A percentile compares a stretch with the other conserved stretches of the same genome.
These are phyloP conservation scores for Amphichorda felina DNA, from an alignment of 2,329 filamentous ascomycete genomes.

Conservation along the genomic window DNA sequence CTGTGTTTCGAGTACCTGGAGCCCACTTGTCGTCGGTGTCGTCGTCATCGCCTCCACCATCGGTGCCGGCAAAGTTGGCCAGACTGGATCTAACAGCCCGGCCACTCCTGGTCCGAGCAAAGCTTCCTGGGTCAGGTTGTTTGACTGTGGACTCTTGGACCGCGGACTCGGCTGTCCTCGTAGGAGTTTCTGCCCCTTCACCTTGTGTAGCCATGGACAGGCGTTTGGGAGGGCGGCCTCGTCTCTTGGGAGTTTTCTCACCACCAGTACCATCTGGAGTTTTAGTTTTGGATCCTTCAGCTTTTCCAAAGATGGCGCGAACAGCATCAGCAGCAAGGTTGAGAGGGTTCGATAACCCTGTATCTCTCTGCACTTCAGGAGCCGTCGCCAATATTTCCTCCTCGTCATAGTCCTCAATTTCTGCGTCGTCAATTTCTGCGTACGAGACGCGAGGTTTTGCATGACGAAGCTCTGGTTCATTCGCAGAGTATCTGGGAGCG, in stretches of 20 bases:
- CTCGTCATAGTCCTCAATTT: conserved; percentile 11
- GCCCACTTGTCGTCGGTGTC: conserved; percentile 4
- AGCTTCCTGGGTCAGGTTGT: not conserved
- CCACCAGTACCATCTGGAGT: not conserved
- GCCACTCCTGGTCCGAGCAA: conserved; percentile 12
- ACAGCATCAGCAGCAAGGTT: conserved; percentile 25
- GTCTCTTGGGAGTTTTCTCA: conserved; percentile 1
- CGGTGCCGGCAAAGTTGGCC: conserved; percentile 4
- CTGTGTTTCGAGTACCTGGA: not conserved
- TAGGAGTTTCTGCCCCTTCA: not conserved
- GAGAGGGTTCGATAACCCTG: not conserved
- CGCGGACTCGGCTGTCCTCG: not conserved
- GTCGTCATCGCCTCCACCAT: conserved; percentile 4
- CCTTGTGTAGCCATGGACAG: not conserved
- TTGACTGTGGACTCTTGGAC: not conserved
- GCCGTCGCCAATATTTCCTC: not conserved
- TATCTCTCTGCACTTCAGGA: not conserved
- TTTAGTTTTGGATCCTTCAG: not conserved
- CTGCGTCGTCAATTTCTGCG: conserved; percentile 30
- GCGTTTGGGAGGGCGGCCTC: conserved; percentile 6
- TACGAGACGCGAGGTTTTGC: conserved; percentile 41
- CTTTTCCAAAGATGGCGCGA: conserved; percentile 13
- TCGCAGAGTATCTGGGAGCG: conserved; percentile 23
- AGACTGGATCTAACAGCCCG: conserved; percentile 14
- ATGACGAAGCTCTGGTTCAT: conserved; percentile 37